Evolutionary conservation across 106 monocot species (phyloP).

Genomic region (Acanthochlamys bracteata): DNA sequence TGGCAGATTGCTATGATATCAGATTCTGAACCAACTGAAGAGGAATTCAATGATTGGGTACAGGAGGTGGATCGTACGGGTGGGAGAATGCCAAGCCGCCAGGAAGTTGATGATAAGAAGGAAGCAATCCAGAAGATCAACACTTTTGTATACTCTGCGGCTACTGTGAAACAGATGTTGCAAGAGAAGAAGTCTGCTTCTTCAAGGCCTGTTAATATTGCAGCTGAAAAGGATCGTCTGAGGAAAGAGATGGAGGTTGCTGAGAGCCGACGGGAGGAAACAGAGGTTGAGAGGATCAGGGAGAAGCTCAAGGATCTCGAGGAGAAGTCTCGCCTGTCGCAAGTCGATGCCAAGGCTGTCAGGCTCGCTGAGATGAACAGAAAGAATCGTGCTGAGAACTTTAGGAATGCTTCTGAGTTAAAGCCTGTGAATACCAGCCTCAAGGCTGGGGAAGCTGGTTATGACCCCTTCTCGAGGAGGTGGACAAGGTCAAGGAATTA

Average conservation of each 20-base stretch:
- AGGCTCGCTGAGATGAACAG: constrained; percentile 83
- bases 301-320: constrained; percentile 54
- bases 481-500: constrained; percentile 95
- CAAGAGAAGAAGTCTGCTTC: constrained; percentile 77
- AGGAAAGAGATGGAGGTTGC: constrained; percentile 73
- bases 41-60: constrained; percentile 67
- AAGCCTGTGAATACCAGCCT: constrained; percentile 70
- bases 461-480: constrained; percentile 92
- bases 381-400: constrained; percentile 83
- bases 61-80: constrained; percentile 43
- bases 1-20: constrained; percentile 92
- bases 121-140: constrained; percentile 49
- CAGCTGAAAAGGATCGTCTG: constrained; percentile 80
- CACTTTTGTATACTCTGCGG: constrained; percentile 77
- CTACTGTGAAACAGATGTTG: constrained; percentile 85
- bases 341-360: constrained; percentile 70
- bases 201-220: constrained; percentile 67
- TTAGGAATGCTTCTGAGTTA: constrained; percentile 77
- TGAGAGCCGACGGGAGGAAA: constrained; percentile 38
- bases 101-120: constrained; percentile 55
- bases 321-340: constrained; percentile 23
- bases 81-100: constrained; percentile 37
- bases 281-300: constrained; percentile 49
- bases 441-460: constrained; percentile 87
- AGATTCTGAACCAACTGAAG: constrained; percentile 45